Conservation (phyloP, 306 rosid species). For the Oemleria cerasiformis region DNA sequence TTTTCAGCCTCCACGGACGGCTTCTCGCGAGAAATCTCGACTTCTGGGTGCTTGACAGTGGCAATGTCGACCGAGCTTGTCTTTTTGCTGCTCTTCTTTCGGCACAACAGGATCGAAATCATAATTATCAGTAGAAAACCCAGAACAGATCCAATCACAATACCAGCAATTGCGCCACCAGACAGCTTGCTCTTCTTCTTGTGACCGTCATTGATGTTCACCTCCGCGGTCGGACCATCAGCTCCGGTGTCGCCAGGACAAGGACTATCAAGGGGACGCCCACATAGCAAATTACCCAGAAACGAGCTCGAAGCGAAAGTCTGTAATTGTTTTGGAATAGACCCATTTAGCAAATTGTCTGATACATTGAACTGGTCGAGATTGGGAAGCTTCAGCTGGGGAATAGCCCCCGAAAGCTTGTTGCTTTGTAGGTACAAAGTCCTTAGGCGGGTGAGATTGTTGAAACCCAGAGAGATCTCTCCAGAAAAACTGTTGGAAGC, state of each 20-base stretch:
- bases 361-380: slow-evolving; percentile 46
- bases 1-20: slow-evolving; percentile 21
- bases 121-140: slow-evolving; percentile 22
- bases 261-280: slow-evolving; percentile 28
- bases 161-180: slow-evolving; percentile 47
- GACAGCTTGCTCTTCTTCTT: slow-evolving; percentile 30
- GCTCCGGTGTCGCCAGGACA: slow-evolving; percentile 30
- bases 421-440: slow-evolving; percentile 42
- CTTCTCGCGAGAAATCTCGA: slow-evolving; percentile 26
- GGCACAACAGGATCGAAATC: slow-evolving; percentile 35
- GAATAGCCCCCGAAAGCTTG: slow-evolving; percentile 34
- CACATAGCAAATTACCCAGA: slow-evolving; percentile 37
- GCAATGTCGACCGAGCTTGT: slow-evolving; percentile 40
- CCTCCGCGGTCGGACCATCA: not conserved
- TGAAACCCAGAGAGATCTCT: slow-evolving; percentile 36
- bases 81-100: slow-evolving; percentile 37
- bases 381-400: slow-evolving; percentile 28
- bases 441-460: slow-evolving; percentile 37
- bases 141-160: slow-evolving; percentile 42
- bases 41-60: slow-evolving; percentile 35
- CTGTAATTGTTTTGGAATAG: slow-evolving; percentile 31
- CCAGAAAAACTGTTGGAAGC: slow-evolving; percentile 50
- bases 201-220: slow-evolving; percentile 4
- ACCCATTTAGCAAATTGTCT: slow-evolving; percentile 38
- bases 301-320: slow-evolving; percentile 31